phyloP scores from a whole-genome alignment of 805 yeast genomes.

The Monosporozyma yasuniensis region DNA sequence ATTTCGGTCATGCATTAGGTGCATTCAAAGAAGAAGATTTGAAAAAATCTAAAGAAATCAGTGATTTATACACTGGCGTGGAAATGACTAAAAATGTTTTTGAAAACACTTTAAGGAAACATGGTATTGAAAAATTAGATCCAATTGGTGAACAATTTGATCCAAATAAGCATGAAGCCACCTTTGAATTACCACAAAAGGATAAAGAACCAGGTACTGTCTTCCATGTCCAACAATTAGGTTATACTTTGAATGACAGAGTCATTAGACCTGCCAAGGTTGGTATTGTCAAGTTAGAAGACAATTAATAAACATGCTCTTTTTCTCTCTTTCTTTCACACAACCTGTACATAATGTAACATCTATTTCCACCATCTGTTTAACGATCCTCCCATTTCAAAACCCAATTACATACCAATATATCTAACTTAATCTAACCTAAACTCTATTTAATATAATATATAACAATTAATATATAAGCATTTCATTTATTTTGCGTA shows the following conservation, averaged over 20 bases:
- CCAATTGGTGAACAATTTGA: constrained; percentile 82
- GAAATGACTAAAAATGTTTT: constrained; percentile 81
- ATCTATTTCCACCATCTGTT: background rate
- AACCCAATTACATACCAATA: background rate
- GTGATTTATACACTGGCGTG: constrained; percentile 77
- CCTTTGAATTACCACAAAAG: constrained; percentile 78
- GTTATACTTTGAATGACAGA: constrained; percentile 76
- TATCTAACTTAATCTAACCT: too few relatives aligned
- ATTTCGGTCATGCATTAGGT: constrained; percentile 75
- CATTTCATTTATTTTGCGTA: background rate
- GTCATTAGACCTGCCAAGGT: constrained; percentile 94
- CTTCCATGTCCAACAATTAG: constrained; percentile 86
- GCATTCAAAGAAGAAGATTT: constrained; percentile 60
- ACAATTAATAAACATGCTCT: background rate
- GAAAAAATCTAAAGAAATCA: constrained; percentile 52
- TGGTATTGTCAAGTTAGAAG: constrained; percentile 66
- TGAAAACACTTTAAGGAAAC: constrained; percentile 70
- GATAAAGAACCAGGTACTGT: constrained; percentile 88
- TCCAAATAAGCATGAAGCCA: constrained; percentile 89
- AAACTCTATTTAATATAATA: background rate
- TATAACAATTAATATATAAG: background rate
- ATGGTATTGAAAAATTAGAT: constrained; percentile 73
- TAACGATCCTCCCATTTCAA: too few relatives aligned
- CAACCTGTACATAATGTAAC: background rate
- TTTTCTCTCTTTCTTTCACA: background rate